Conservation (phyloP, 768 basidiomycete species). For the Phallus indusiatus region DNA sequence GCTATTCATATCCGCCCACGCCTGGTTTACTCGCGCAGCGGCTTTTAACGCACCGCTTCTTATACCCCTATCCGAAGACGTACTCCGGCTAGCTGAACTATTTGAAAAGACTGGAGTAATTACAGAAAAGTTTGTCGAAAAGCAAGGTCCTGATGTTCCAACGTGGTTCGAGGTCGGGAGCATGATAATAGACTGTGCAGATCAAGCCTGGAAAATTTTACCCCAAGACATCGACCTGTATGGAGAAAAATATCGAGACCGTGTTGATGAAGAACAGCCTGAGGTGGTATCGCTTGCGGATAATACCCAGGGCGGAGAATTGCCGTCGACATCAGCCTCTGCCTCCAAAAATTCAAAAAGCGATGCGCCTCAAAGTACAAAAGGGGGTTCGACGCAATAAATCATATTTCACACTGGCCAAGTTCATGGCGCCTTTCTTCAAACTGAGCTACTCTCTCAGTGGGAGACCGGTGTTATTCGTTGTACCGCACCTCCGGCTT, state of each 20-base stretch:
- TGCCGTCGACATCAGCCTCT: too few relatives aligned
- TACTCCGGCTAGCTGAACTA: background rate
- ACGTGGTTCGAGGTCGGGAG: constrained; percentile 1
- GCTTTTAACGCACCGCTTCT: background rate
- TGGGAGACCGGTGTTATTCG: too few relatives aligned
- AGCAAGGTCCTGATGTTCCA: background rate
- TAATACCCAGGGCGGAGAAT: too few relatives aligned
- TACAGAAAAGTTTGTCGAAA: background rate
- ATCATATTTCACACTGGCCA: too few relatives aligned
- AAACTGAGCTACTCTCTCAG: too few relatives aligned
- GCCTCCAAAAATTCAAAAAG: too few relatives aligned
- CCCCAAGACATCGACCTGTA: background rate
- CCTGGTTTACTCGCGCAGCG: background rate
- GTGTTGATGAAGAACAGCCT: background rate
- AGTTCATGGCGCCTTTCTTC: too few relatives aligned
- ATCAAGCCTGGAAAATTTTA: background rate
- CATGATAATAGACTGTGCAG: background rate
- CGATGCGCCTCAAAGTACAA: too few relatives aligned
- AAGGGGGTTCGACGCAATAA: too few relatives aligned
- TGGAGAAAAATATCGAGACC: background rate
- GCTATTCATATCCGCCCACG: constrained; percentile 4
- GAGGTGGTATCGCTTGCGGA: too few relatives aligned
- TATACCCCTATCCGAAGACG: background rate
- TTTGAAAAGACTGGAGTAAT: background rate
- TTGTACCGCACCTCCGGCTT: too few relatives aligned